Evolutionary conservation across 495 filamentous ascomycete species (phyloP), one percentile per base, ranked within the genome.

Genomic region (Neurospora sp.): DNA sequence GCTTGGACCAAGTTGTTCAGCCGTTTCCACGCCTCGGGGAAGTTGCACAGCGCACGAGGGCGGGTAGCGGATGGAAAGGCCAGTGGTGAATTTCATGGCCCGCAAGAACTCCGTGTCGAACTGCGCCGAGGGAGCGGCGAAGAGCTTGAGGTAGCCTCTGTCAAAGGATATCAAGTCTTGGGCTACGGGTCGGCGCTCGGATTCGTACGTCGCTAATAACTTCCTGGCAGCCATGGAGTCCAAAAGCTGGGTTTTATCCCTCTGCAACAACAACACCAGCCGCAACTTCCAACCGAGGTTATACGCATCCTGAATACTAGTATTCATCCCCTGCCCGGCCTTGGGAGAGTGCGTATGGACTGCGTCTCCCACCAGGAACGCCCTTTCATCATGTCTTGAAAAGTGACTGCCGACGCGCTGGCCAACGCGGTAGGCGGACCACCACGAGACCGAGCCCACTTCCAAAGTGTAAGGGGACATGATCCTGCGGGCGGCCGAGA

Each of bases 291-390:
- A 93, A 38, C 89, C 91, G 1, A 93, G 85, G 72, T 93, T 93
- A 78, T 89, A 92, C 0, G 90, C 85, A 75, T 91, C 89, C 77
- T 90, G 87, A 81, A 91, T 88, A 14, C 81, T 84, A 1, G 90
- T 88, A 75, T 94, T 93, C 91, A 93, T 93, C 18, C 91, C 91
- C 78, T 92, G 91, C 0, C 91, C 91, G 2, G 89, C 90, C 81
- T 92, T 92, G 7, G 91, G 91, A 0, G 88, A 89, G 73, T 91
- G 89, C 0, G 87, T 89, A 73, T 90, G 89, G 0, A 88, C 84
- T 5, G 88, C 87, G 78, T 91, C 86, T 27, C 86, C 86, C 16
- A 89, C 89, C 27, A 31, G 27, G 27, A 31, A 31, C 27, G 27
- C 27, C 27, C 27, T 31, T 31, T 31, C 27, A 31, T 31, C 0